Conservation (phyloP, 148 eudicot genomes). For the Mesembryanthemum crystallinum region DNA sequence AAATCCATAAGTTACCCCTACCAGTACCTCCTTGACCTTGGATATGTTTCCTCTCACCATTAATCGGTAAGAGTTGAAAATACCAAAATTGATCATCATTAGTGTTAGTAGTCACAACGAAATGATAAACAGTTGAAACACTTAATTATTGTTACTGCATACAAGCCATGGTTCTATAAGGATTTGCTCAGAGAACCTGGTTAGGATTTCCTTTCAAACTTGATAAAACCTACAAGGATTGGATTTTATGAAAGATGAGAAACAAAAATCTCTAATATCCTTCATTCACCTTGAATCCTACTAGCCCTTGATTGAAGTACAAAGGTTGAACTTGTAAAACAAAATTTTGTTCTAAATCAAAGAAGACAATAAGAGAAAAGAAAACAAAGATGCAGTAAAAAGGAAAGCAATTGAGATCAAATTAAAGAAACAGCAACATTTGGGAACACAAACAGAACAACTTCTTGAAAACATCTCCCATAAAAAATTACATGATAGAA, state of each 20-base stretch:
- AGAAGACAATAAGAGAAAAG: background rate
- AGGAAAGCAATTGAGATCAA: background rate
- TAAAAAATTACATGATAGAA: background rate
- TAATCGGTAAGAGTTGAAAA: background rate
- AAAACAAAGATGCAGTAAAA: background rate
- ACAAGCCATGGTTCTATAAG: background rate
- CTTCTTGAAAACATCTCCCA: background rate
- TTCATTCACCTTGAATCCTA: background rate
- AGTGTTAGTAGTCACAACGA: background rate
- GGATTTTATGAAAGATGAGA: too few relatives aligned
- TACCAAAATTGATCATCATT: background rate
- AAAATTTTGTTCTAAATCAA: background rate
- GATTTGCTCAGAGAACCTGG: background rate
- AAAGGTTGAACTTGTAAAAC: background rate
- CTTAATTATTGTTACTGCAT: background rate
- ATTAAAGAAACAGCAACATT: background rate
- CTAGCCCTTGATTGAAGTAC: background rate
- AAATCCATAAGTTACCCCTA: background rate
- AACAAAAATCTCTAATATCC: background rate
- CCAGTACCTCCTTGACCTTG: background rate
- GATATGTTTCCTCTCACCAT: background rate
- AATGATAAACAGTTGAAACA: background rate
- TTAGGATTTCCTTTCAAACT: background rate
- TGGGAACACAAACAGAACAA: background rate
- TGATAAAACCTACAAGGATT: background rate